Conservation (phyloP, 2,329 filamentous ascomycete species). For the Exophiala calicioides region DNA sequence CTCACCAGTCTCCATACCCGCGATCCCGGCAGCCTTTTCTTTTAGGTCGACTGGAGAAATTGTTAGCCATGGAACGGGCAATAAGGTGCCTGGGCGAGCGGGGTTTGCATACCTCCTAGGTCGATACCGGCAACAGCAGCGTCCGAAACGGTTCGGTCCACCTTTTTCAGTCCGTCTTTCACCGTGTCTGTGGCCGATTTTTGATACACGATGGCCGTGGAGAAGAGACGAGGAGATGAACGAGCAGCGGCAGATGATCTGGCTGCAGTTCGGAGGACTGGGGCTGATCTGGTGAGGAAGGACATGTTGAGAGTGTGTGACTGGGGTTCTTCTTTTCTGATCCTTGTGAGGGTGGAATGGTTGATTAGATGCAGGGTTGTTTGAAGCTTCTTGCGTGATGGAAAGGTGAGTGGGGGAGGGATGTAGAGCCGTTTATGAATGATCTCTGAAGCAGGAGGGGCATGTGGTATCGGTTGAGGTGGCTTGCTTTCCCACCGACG, state of each 20-base stretch:
- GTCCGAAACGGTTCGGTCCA: constrained; percentile 58
- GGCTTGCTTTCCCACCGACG: too few relatives aligned
- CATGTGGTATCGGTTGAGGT: too few relatives aligned
- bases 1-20: constrained; percentile 47
- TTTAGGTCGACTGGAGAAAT: constrained; percentile 51
- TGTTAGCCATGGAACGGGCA: constrained; percentile 11
- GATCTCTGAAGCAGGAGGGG: too few relatives aligned
- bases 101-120: constrained; percentile 55
- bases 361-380: not conserved
- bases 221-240: constrained; percentile 44
- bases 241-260: constrained; percentile 18
- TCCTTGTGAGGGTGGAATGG: too few relatives aligned
- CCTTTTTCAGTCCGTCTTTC: constrained; percentile 61
- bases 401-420: too few relatives aligned
- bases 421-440: too few relatives aligned
- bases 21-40: constrained; percentile 45
- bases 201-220: constrained; percentile 51
- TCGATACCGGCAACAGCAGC: constrained; percentile 63
- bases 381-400: constrained; percentile 1
- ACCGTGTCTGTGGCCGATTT: constrained; percentile 57
- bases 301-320: constrained; percentile 36
- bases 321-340: too few relatives aligned
- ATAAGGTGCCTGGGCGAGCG: not conserved
- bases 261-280: constrained; percentile 33
- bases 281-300: constrained; percentile 36